Evolutionary conservation across 768 basidiomycete species (phyloP).

Genomic region (Dioszegia crocea): DNA sequence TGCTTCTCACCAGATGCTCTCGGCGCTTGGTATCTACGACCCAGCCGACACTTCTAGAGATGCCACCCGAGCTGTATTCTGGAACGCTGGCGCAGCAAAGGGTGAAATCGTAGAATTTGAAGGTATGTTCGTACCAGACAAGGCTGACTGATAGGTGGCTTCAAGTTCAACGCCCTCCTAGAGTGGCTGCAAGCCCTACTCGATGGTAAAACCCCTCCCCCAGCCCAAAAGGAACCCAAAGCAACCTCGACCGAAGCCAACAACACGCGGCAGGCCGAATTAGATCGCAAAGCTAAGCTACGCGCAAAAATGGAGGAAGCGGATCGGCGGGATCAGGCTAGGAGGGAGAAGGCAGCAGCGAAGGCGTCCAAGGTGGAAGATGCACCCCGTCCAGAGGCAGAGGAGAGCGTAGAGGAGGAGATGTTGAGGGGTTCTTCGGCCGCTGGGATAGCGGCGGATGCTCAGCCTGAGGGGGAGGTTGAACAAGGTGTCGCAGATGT

Average conservation of each 20-base stretch:
- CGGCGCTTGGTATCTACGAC: conserved; percentile 60
- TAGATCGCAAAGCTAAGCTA: conserved; percentile 13
- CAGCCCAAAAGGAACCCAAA: conserved; percentile 3
- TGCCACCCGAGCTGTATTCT: conserved; percentile 63
- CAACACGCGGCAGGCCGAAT: conserved; percentile 12
- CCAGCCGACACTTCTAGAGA: conserved; percentile 50
- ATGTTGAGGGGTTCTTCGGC: conserved; percentile 1
- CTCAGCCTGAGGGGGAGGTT: conserved; percentile 2
- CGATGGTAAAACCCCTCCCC: conserved; percentile 50
- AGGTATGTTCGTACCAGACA: conserved; percentile 53
- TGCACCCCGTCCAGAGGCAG: conserved; percentile 24
- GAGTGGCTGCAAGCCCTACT: conserved; percentile 62
- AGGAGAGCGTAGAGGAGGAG: conserved; percentile 17
- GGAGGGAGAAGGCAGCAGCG: conserved; percentile 31
- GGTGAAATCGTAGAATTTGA: conserved; percentile 63
- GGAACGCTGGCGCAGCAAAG: conserved; percentile 52
- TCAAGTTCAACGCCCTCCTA: conserved; percentile 69
- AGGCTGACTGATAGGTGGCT: conserved; percentile 53
- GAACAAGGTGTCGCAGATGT: not conserved
- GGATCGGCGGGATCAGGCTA: conserved; percentile 33
- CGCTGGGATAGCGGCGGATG: conserved; percentile 2
- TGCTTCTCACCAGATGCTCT: conserved; percentile 47
- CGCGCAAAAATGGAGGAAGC: conserved; percentile 41
- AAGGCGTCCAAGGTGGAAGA: conserved; percentile 18
- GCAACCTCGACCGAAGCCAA: conserved; percentile 11